Evolutionary conservation across 2,329 filamentous ascomycete species (phyloP).

Genomic region (Scedosporium apiospermum): DNA sequence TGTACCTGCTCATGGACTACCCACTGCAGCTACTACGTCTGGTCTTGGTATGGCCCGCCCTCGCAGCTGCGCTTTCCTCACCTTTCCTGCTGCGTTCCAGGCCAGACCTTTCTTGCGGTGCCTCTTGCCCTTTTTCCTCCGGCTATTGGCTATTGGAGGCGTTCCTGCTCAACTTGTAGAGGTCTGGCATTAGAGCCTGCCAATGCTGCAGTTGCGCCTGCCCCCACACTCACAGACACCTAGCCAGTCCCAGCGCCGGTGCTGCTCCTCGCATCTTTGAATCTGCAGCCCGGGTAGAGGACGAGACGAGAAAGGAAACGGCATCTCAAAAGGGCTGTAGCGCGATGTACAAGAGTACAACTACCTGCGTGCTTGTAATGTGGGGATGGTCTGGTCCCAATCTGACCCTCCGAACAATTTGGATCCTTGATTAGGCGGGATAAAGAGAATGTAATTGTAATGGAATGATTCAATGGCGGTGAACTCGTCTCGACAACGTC

Average conservation of each 20-base stretch:
- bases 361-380: neutral
- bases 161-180: too few relatives aligned
- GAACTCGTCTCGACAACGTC: neutral
- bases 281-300: neutral
- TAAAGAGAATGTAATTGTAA: neutral
- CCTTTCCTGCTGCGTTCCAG: neutral
- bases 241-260: neutral
- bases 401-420: neutral
- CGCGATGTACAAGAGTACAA: neutral
- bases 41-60: neutral
- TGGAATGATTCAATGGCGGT: neutral
- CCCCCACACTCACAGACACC: neutral
- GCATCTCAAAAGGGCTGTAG: neutral
- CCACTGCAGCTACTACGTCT: too few relatives aligned
- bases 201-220: too few relatives aligned
- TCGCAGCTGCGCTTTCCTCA: neutral
- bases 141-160: too few relatives aligned
- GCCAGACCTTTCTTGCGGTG: neutral
- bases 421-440: neutral
- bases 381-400: neutral
- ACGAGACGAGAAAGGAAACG: neutral
- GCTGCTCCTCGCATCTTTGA: neutral
- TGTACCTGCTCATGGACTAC: too few relatives aligned
- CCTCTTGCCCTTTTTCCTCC: neutral
- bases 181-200: neutral